Percentiles rank a stretch among this genome's conserved stretches.
Evolutionary conservation across 441 rosid species (phyloP).

Genomic region (Geranium incanum): DNA sequence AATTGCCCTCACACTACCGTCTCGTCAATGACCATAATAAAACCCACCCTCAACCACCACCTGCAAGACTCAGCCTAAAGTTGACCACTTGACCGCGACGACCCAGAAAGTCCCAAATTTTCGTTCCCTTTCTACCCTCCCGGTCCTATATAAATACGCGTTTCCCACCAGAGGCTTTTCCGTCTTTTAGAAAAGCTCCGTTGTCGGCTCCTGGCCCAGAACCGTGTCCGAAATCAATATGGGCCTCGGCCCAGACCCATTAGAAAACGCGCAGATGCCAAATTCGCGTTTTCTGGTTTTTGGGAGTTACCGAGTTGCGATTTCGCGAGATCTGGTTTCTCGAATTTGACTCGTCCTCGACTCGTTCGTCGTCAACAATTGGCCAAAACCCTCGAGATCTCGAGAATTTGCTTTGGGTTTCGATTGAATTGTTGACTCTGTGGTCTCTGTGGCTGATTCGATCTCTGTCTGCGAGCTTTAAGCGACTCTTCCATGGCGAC

Average conservation of each 20-base stretch:
- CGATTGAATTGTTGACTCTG: neutral
- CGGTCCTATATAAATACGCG: neutral
- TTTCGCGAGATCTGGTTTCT: slow-evolving; percentile 7
- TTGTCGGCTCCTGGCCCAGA: slow-evolving; percentile 4
- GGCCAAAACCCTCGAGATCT: slow-evolving; percentile 2
- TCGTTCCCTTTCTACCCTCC: neutral
- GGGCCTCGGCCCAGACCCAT: neutral
- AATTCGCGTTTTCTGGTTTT: neutral
- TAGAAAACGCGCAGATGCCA: neutral
- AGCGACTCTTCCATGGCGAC: slow-evolving; percentile 14
- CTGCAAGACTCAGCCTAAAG: neutral
- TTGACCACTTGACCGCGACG: slow-evolving; percentile 3
- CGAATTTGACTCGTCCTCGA: neutral
- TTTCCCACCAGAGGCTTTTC: neutral
- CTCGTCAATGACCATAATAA: neutral
- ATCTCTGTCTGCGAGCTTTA: neutral
- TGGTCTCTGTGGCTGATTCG: neutral
- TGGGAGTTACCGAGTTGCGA: neutral
- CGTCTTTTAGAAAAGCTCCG: neutral
- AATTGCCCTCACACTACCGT: slow-evolving; percentile 8
- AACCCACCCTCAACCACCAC: slow-evolving; percentile 10
- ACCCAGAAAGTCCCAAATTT: neutral
- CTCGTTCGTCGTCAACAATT: neutral
- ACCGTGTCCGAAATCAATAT: neutral
- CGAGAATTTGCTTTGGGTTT: neutral